Conservation (phyloP, 2,329 filamentous ascomycete species). For the Ophiostoma ips region DNA sequence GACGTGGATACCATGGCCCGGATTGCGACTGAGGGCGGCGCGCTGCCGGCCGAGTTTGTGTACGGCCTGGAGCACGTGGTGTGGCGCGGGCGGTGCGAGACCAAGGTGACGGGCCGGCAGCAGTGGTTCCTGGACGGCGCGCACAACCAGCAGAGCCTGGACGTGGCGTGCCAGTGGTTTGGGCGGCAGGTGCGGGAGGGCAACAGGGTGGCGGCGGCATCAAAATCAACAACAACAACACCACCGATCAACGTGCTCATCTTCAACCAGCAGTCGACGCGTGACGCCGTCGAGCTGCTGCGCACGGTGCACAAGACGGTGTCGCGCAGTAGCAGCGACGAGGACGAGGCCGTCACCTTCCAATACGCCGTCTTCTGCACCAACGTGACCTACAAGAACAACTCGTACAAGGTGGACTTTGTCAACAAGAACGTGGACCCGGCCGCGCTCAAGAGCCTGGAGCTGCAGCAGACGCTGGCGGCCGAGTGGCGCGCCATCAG, state of each 20-base stretch:
- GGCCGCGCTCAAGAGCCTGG: conserved; percentile 33
- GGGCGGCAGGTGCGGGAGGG: conserved; percentile 24
- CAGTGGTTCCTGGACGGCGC: conserved; percentile 79
- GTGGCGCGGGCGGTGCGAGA: conserved; percentile 67
- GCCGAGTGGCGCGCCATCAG: conserved; percentile 35
- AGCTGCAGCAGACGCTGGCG: conserved; percentile 36
- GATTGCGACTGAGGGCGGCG: conserved; percentile 1
- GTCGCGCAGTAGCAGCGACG: conserved; percentile 14
- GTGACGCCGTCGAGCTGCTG: conserved; percentile 52
- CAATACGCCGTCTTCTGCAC: conserved; percentile 44
- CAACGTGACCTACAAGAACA: conserved; percentile 30
- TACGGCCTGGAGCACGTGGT: conserved; percentile 52
- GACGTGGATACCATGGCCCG: conserved; percentile 6
- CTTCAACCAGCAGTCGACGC: conserved; percentile 86
- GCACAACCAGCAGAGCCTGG: conserved; percentile 74
- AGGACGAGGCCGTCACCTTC: conserved; percentile 36
- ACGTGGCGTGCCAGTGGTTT: conserved; percentile 67
- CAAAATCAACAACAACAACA: not conserved
- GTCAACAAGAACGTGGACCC: conserved; percentile 42
- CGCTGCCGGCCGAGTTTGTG: conserved; percentile 41
- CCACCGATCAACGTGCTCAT: conserved; percentile 40
- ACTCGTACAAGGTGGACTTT: conserved; percentile 41
- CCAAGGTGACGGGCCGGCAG: conserved; percentile 32
- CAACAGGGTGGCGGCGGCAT: not conserved
- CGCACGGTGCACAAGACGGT: conserved; percentile 32